phyloP scores from a whole-genome alignment of 1,139 yeast genomes.

The Suhomyces taliae region DNA sequence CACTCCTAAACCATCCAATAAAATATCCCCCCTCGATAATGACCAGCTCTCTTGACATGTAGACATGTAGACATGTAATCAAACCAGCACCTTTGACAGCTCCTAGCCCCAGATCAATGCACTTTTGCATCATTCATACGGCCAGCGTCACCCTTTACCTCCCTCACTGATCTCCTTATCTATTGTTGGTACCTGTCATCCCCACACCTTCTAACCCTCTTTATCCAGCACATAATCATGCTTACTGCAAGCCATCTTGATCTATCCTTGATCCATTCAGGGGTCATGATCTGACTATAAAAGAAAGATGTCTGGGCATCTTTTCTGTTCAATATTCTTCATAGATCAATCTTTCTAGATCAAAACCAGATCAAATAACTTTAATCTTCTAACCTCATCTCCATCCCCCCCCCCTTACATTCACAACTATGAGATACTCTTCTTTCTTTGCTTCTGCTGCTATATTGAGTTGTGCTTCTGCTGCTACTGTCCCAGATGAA shows the following conservation, averaged over 20 bases:
- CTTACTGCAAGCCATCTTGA: slow-evolving; percentile 5
- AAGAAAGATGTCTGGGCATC: neutral
- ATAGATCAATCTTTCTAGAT: no score
- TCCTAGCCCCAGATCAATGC: neutral
- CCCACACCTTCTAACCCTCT: neutral
- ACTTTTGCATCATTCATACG: neutral
- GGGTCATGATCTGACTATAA: neutral
- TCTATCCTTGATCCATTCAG: slow-evolving; percentile 3
- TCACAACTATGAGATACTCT: slow-evolving; percentile 30
- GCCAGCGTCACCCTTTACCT: neutral
- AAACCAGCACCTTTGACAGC: neutral
- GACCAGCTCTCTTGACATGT: neutral
- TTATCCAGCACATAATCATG: neutral
- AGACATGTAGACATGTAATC: neutral
- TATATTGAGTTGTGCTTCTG: slow-evolving; percentile 50
- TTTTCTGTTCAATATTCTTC: neutral
- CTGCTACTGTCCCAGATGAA: slow-evolving; percentile 55
- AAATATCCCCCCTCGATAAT: no score
- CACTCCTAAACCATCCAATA: neutral
- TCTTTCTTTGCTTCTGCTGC: slow-evolving; percentile 27
- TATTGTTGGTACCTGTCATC: neutral
- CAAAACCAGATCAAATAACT: no score
- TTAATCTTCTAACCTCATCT: neutral
- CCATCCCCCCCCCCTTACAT: neutral
- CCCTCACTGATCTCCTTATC: neutral